Evolutionary conservation across 495 filamentous ascomycete species (phyloP).

Genomic region (Daldinia decipiens): DNA sequence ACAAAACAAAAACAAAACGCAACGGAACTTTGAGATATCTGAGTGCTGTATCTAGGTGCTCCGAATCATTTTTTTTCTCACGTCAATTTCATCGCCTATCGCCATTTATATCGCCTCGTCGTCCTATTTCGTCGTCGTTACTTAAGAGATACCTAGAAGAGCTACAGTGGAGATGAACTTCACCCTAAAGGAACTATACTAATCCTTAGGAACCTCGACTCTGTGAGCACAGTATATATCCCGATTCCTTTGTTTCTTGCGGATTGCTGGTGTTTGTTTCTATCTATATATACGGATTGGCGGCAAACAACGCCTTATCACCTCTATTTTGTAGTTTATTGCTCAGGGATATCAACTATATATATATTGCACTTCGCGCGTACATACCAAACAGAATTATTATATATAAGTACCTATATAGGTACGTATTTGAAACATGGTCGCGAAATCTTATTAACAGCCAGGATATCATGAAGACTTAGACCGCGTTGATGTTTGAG

Average conservation of each 20-base stretch:
- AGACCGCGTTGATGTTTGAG: too few species aligned
- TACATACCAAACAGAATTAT: background rate
- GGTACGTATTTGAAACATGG: too few species aligned
- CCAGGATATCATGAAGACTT: too few species aligned
- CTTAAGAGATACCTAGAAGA: background rate
- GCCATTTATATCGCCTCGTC: background rate
- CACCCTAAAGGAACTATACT: background rate
- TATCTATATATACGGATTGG: background rate
- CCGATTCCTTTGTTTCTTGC: background rate
- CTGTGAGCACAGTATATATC: background rate
- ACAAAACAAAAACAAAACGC: conserved; percentile 29
- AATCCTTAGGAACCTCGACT: background rate
- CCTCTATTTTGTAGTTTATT: background rate
- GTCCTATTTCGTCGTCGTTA: background rate
- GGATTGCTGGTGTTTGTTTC: background rate
- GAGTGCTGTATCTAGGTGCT: conserved; percentile 4
- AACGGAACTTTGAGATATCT: conserved; percentile 21
- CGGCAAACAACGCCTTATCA: background rate
- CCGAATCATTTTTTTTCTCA: background rate
- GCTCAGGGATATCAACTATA: background rate
- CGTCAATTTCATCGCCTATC: conserved; percentile 1
- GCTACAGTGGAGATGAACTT: background rate
- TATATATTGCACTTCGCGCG: background rate
- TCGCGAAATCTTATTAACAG: too few species aligned
- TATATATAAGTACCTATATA: background rate